Percentiles rank a stretch among this genome's conserved stretches.
Conservation (phyloP, 2,329 filamentous ascomycete species). For the Penicillium brasilianum region DNA sequence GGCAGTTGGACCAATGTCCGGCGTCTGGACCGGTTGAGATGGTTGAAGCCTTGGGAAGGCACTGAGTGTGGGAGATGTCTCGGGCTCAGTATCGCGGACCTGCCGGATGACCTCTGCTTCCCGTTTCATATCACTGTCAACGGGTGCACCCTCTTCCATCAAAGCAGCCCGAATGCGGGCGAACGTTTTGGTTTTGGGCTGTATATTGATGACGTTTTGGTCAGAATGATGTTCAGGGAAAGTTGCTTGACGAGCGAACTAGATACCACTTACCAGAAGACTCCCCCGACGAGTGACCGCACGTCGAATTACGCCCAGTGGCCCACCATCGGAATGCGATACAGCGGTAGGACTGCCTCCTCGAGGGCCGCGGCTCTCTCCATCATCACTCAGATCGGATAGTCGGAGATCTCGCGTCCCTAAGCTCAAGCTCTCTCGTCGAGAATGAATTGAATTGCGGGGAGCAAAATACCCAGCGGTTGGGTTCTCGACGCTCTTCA, state of each 20-base stretch:
- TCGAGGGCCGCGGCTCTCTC: slow-evolving; percentile 58
- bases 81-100: slow-evolving; percentile 85
- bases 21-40: slow-evolving; percentile 19
- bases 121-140: slow-evolving; percentile 85
- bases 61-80: slow-evolving; percentile 43
- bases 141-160: slow-evolving; percentile 82
- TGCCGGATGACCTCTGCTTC: slow-evolving; percentile 96
- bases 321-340: slow-evolving; percentile 56
- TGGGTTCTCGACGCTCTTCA: slow-evolving; percentile 59
- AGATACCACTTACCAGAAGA: slow-evolving; percentile 69
- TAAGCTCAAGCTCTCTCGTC: slow-evolving; percentile 87
- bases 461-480: slow-evolving; percentile 60
- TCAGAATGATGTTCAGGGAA: neutral
- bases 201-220: slow-evolving; percentile 6
- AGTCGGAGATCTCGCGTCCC: slow-evolving; percentile 89
- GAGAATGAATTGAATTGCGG: slow-evolving; percentile 57
- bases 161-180: slow-evolving; percentile 89
- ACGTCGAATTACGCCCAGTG: slow-evolving; percentile 78
- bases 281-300: slow-evolving; percentile 87
- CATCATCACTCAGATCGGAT: slow-evolving; percentile 76
- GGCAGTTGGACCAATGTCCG: slow-evolving; percentile 24
- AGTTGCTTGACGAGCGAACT: neutral
- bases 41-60: slow-evolving; percentile 60
- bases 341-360: slow-evolving; percentile 42
- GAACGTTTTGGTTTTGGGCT: slow-evolving; percentile 97